These are phyloP conservation scores for Claviceps sp. DNA, from an alignment of 2,329 filamentous ascomycete genomes.

Conservation along the genomic window DNA sequence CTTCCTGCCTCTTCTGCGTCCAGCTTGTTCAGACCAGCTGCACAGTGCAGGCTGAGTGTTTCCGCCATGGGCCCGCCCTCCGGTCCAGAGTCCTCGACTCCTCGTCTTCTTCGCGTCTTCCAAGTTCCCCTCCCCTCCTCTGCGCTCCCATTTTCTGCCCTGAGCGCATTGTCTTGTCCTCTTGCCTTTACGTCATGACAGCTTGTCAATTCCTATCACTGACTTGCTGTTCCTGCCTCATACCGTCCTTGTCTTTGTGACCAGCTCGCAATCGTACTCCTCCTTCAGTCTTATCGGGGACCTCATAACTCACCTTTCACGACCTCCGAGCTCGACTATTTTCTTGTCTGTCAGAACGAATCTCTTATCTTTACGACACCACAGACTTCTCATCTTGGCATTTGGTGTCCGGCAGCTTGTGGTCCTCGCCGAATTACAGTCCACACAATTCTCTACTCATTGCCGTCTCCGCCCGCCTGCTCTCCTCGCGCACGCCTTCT, in stretches of 20 bases:
- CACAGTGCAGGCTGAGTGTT: slow-evolving; percentile 1
- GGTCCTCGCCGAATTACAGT: background rate
- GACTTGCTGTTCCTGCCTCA: slow-evolving; percentile 4
- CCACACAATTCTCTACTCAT: background rate
- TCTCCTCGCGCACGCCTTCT: slow-evolving; percentile 13
- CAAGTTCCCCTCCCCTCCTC: slow-evolving; percentile 2
- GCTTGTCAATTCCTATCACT: slow-evolving; percentile 3
- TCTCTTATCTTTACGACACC: background rate
- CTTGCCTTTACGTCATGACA: slow-evolving; percentile 9
- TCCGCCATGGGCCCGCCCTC: background rate
- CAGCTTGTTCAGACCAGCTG: background rate
- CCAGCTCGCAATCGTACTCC: slow-evolving; percentile 7
- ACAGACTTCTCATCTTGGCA: background rate
- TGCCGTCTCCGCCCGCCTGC: slow-evolving; percentile 16
- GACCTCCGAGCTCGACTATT: slow-evolving; percentile 12
- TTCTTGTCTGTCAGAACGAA: background rate
- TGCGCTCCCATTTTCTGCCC: slow-evolving; percentile 3
- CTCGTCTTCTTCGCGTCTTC: slow-evolving; percentile 2
- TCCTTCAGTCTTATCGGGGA: background rate
- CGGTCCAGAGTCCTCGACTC: background rate
- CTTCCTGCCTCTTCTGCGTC: background rate
- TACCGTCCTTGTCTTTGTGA: slow-evolving; percentile 5
- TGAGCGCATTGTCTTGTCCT: slow-evolving; percentile 5
- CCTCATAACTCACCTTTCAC: slow-evolving; percentile 7
- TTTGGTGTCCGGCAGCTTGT: background rate